These are phyloP conservation scores for Amaranthus palmeri DNA, from an alignment of 148 eudicot genomes.

Conservation along the genomic window DNA sequence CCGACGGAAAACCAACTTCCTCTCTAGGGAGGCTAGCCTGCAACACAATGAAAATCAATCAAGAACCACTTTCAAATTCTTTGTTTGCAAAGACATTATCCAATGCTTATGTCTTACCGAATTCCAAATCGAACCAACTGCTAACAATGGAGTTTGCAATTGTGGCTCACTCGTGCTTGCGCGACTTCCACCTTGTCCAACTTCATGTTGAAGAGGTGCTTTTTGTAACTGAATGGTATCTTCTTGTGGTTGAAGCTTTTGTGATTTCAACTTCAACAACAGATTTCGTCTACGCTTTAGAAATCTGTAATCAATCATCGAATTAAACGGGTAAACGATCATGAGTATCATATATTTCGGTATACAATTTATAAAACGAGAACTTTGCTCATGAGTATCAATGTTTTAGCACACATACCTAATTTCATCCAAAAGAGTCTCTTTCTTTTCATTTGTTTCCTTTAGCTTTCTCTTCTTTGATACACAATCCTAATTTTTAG, in stretches of 20 bases:
- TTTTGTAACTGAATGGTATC: constrained; percentile 15
- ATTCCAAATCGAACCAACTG: constrained; percentile 17
- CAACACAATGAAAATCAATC: constrained; percentile 2
- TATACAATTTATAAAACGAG: not conserved
- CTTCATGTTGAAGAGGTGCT: constrained; percentile 11
- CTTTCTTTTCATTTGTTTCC: constrained; percentile 39
- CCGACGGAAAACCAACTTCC: constrained; percentile 15
- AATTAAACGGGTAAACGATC: not conserved
- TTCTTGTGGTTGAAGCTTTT: constrained; percentile 16
- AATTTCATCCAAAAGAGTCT: constrained; percentile 37
- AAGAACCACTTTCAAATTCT: not conserved
- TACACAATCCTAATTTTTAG: constrained; percentile 37
- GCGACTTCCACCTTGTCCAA: constrained; percentile 22
- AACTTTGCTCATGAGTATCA: not conserved
- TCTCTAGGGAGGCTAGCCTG: constrained; percentile 28
- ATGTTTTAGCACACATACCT: constrained; percentile 26
- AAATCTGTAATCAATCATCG: constrained; percentile 35
- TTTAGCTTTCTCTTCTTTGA: constrained; percentile 47
- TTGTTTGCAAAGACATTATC: not conserved
- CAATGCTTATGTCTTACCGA: constrained; percentile 14
- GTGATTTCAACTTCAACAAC: constrained; percentile 24
- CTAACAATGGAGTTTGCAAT: constrained; percentile 10
- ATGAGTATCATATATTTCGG: not conserved
- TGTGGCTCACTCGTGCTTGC: constrained; percentile 19
- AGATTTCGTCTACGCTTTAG: constrained; percentile 38